phyloP scores from a whole-genome alignment of 1,284 basidiomycete species.

The Sporisorium scitamineum region DNA sequence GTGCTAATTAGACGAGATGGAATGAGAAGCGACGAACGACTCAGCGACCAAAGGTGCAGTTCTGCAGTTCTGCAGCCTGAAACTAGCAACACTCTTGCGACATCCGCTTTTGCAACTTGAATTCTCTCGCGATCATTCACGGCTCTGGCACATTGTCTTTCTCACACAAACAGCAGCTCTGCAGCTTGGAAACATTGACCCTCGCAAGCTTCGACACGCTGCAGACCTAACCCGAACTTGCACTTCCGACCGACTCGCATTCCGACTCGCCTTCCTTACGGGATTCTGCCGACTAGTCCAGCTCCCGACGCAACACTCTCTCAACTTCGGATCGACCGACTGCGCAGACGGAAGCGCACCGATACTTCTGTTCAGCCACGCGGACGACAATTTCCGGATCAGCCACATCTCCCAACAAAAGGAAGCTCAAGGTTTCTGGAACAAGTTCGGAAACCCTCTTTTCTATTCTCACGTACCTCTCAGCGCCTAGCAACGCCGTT shows the following conservation, averaged over 20 bases:
- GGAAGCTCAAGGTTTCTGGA: background rate
- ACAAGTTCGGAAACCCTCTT: constrained; percentile 2
- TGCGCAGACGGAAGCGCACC: background rate
- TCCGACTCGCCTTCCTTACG: background rate
- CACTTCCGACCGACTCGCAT: background rate
- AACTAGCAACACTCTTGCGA: constrained; percentile 1
- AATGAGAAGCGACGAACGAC: background rate
- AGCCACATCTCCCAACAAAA: background rate
- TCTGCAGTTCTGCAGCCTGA: background rate
- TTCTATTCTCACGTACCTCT: constrained; percentile 10
- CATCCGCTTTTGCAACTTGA: constrained; percentile 1
- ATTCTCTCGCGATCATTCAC: background rate
- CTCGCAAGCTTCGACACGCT: background rate
- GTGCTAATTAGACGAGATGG: background rate
- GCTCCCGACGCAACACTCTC: background rate
- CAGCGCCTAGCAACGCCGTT: background rate
- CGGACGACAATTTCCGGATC: background rate
- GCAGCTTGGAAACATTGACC: background rate
- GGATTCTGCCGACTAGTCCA: background rate
- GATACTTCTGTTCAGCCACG: background rate
- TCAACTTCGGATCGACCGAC: background rate
- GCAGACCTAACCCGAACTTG: background rate
- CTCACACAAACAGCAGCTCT: background rate
- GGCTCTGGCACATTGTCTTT: background rate
- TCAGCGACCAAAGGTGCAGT: background rate